Evolutionary conservation across 2,329 filamentous ascomycete species (phyloP).

Genomic region (Hypoxylon sp.): DNA sequence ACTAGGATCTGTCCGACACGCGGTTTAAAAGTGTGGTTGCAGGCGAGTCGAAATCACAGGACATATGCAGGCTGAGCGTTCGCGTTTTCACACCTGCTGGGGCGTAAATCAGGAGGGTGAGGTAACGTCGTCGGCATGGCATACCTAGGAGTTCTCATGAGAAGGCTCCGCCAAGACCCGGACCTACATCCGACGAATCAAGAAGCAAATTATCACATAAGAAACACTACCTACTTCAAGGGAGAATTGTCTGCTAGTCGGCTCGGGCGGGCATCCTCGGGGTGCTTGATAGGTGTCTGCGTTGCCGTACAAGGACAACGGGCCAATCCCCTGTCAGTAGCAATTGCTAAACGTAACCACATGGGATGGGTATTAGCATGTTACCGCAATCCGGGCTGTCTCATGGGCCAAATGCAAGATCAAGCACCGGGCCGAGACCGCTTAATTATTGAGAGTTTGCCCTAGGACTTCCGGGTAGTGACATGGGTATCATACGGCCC

Average conservation of each 20-base stretch:
- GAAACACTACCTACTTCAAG: conserved; percentile 7
- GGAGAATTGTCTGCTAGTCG: not conserved
- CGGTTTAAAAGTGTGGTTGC: conserved; percentile 25
- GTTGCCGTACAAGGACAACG: conserved; percentile 13
- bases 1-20: conserved; percentile 23
- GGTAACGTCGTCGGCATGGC: conserved; percentile 4
- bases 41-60: conserved; percentile 19
- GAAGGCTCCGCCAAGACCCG: conserved; percentile 9
- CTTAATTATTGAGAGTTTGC: not conserved
- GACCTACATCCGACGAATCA: conserved; percentile 16
- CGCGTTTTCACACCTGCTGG: not conserved
- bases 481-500: conserved; percentile 34
- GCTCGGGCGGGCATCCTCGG: conserved; percentile 3
- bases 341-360: conserved; percentile 3
- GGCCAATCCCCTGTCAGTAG: not conserved
- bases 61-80: conserved; percentile 21
- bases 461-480: conserved; percentile 11
- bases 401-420: conserved; percentile 21
- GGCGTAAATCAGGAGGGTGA: conserved; percentile 10
- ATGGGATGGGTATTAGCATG: conserved; percentile 7
- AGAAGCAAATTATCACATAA: conserved; percentile 8
- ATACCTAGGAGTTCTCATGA: conserved; percentile 9
- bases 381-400: conserved; percentile 19
- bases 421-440: conserved; percentile 34
- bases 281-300: conserved; percentile 15